Evolutionary conservation across 1,139 yeast genomes (phyloP).

Genomic region (Yarrowia galli): DNA sequence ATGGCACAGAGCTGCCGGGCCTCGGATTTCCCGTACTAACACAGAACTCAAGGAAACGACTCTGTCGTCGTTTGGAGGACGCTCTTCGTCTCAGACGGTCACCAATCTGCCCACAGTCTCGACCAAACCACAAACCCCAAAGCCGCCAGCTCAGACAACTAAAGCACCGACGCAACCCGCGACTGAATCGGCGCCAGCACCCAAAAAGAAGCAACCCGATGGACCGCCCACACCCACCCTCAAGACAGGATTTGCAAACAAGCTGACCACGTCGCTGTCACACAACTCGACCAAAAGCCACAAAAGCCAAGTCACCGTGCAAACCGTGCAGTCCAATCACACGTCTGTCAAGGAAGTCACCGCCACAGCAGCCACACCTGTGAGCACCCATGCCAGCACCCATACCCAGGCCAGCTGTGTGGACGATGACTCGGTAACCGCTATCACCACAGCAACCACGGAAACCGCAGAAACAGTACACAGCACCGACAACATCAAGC

Average conservation of each 20-base stretch:
- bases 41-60: constrained; percentile 36
- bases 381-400: constrained; percentile 21
- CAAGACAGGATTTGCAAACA: constrained; percentile 15
- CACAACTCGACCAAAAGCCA: constrained; percentile 18
- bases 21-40: too few relatives aligned
- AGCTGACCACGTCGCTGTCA: constrained; percentile 10
- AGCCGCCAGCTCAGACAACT: not conserved
- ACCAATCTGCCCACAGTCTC: constrained; percentile 21
- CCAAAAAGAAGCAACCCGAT: not conserved
- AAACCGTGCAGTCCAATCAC: constrained; percentile 13
- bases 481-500: not conserved
- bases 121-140: constrained; percentile 2
- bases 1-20: too few relatives aligned
- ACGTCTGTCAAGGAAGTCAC: constrained; percentile 9
- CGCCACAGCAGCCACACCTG: constrained; percentile 1
- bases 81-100: constrained; percentile 29
- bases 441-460: not conserved
- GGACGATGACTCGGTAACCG: not conserved
- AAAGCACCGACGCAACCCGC: not conserved
- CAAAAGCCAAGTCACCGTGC: constrained; percentile 30
- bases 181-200: too few relatives aligned
- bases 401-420: not conserved
- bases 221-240: constrained; percentile 12
- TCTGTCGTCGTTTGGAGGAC: constrained; percentile 30
- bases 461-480: not conserved